Evolutionary conservation across 2,329 filamentous ascomycete genomes (phyloP).

Genomic region (Ceratocystis variospora): DNA sequence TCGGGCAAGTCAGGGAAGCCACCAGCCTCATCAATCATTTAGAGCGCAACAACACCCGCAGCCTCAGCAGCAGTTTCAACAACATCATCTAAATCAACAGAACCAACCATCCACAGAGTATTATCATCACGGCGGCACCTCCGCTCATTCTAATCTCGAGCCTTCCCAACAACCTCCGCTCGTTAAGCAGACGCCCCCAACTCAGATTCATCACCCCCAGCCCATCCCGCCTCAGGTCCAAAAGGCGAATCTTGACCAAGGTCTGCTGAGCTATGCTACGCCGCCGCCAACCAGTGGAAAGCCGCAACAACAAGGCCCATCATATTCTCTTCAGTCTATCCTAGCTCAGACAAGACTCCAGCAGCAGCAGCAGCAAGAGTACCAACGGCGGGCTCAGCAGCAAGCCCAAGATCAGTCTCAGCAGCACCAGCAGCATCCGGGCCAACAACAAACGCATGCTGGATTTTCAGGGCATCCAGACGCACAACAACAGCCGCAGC

Average conservation of each 20-base stretch:
- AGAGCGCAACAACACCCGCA: neutral
- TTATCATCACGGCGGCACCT: slow-evolving; percentile 30
- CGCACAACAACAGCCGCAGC: neutral
- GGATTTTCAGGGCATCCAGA: neutral
- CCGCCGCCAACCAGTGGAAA: slow-evolving; percentile 19
- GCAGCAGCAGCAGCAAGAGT: slow-evolving; percentile 18
- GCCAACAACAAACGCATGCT: neutral
- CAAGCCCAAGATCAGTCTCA: slow-evolving; percentile 15
- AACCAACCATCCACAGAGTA: slow-evolving; percentile 44
- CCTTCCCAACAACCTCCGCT: slow-evolving; percentile 33
- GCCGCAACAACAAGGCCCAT: slow-evolving; percentile 6
- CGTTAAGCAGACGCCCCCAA: slow-evolving; percentile 24
- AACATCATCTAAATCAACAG: slow-evolving; percentile 22
- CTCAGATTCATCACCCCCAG: slow-evolving; percentile 30
- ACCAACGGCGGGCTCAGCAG: slow-evolving; percentile 16
- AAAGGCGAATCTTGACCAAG: slow-evolving; percentile 29
- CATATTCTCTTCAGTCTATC: slow-evolving; percentile 14
- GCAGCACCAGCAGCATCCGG: slow-evolving; percentile 15
- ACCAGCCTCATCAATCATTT: neutral
- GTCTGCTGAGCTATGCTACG: slow-evolving; percentile 20
- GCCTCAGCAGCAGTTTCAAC: slow-evolving; percentile 11
- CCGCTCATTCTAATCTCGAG: slow-evolving; percentile 43
- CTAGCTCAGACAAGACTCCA: slow-evolving; percentile 17
- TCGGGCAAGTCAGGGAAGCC: neutral
- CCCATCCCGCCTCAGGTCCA: slow-evolving; percentile 44